phyloP scores from a whole-genome alignment of 2,329 filamentous ascomycete genomes.

The Stagonosporopsis cucurbitacearum region DNA sequence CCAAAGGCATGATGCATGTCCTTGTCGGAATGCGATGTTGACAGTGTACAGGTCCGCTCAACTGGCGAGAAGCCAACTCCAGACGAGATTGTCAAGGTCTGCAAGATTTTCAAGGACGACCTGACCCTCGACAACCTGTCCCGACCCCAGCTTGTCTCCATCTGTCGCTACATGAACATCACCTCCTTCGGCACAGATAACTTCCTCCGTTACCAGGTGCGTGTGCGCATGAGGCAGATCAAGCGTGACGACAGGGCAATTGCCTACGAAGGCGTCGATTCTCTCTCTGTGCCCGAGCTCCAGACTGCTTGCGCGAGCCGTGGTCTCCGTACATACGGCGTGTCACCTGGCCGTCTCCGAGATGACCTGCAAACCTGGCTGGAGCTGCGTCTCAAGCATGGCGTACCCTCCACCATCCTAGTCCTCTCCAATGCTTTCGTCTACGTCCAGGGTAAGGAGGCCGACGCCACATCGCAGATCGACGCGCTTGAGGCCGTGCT shows the following conservation, averaged over 20 bases:
- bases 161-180: slow-evolving; percentile 98
- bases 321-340: slow-evolving; percentile 88
- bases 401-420: slow-evolving; percentile 93
- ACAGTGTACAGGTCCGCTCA: slow-evolving; percentile 59
- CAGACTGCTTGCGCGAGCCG: slow-evolving; percentile 91
- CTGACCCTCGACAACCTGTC: slow-evolving; percentile 96
- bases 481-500: slow-evolving; percentile 91
- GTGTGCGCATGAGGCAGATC: slow-evolving; percentile 98
- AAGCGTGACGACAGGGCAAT: slow-evolving; percentile 97
- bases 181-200: slow-evolving; percentile 97
- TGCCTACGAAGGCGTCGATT: slow-evolving; percentile 90
- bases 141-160: slow-evolving; percentile 91
- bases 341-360: slow-evolving; percentile 85
- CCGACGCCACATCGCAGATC: slow-evolving; percentile 85
- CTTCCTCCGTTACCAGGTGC: slow-evolving; percentile 96
- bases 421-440: slow-evolving; percentile 98
- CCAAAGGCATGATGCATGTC: neutral
- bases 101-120: slow-evolving; percentile 98
- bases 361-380: slow-evolving; percentile 94
- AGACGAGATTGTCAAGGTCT: slow-evolving; percentile 96
- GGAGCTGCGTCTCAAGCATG: slow-evolving; percentile 88
- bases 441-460: slow-evolving; percentile 86
- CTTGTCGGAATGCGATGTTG: slow-evolving; percentile 7
- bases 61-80: slow-evolving; percentile 89
- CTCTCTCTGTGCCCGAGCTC: slow-evolving; percentile 88